These are phyloP conservation scores for Penicillium coffeae DNA, from an alignment of 495 filamentous ascomycete species.

Conservation along the genomic window DNA sequence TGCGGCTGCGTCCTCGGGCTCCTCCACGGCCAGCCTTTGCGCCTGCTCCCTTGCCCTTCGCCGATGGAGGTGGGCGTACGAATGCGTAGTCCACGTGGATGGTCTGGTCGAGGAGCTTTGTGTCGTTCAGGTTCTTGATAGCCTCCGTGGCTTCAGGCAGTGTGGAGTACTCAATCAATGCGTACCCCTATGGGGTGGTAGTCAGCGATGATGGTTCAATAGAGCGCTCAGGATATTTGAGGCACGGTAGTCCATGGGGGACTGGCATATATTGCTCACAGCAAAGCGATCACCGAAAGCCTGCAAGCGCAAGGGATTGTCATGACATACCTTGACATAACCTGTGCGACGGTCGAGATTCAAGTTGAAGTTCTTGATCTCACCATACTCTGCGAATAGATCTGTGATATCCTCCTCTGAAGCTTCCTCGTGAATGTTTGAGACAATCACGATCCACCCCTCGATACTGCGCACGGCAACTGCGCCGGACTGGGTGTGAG, in stretches of 20 bases:
- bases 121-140: constrained; percentile 76
- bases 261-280: no score
- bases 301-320: neutral
- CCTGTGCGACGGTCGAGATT: constrained; percentile 93
- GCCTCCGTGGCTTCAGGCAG: constrained; percentile 79
- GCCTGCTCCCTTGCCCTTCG: constrained; percentile 52
- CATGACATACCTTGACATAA: constrained; percentile 82
- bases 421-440: constrained; percentile 97
- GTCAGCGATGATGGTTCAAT: no score
- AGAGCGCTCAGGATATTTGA: no score
- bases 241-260: no score
- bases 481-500: constrained; percentile 71
- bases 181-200: constrained; percentile 65
- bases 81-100: constrained; percentile 94
- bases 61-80: constrained; percentile 82
- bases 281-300: neutral
- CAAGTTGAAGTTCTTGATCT: constrained; percentile 95
- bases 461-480: constrained; percentile 97
- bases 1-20: constrained; percentile 49
- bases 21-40: constrained; percentile 45
- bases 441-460: constrained; percentile 96
- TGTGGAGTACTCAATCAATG: constrained; percentile 88
- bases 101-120: constrained; percentile 88
- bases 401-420: constrained; percentile 94
- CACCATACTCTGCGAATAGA: constrained; percentile 90